Conservation (phyloP, 495 filamentous ascomycete species). For the Emericellopsis terricola region DNA sequence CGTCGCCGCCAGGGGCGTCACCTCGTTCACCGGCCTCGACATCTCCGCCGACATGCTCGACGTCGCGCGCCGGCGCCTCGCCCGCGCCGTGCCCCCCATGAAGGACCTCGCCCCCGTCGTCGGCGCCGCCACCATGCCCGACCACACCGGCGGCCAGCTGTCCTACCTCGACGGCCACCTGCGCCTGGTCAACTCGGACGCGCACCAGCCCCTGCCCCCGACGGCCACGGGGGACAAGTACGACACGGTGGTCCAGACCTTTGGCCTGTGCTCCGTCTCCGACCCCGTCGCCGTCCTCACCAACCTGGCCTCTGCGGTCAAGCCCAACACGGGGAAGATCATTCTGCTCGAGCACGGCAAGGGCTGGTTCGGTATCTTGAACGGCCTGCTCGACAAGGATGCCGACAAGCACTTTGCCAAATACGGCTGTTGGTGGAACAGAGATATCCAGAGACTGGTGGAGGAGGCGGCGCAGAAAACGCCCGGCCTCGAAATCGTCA, state of each 20-base stretch:
- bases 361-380: constrained; percentile 59
- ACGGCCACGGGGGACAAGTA: constrained; percentile 27
- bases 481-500: constrained; percentile 64
- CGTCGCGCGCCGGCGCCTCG: constrained; percentile 18
- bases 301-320: constrained; percentile 31
- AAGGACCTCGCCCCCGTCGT: constrained; percentile 9
- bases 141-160: constrained; percentile 10
- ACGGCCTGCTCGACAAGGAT: constrained; percentile 55
- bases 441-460: constrained; percentile 70
- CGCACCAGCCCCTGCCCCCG: constrained; percentile 11
- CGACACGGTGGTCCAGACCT: constrained; percentile 82
- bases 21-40: constrained; percentile 27
- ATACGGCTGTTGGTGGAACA: constrained; percentile 96
- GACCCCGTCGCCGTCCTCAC: constrained; percentile 52
- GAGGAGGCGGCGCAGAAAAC: constrained; percentile 27
- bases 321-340: constrained; percentile 47
- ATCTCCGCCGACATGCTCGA: constrained; percentile 24
- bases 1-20: constrained; percentile 4
- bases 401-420: constrained; percentile 62
- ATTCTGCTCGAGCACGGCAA: constrained; percentile 84
- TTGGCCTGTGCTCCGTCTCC: constrained; percentile 76
- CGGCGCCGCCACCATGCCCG: constrained; percentile 6
- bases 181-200: constrained; percentile 22
- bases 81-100: constrained; percentile 15
- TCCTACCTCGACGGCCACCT: constrained; percentile 14